These are phyloP conservation scores for Pleurotus sapidus DNA, from an alignment of 768 basidiomycete species.

Conservation along the genomic window DNA sequence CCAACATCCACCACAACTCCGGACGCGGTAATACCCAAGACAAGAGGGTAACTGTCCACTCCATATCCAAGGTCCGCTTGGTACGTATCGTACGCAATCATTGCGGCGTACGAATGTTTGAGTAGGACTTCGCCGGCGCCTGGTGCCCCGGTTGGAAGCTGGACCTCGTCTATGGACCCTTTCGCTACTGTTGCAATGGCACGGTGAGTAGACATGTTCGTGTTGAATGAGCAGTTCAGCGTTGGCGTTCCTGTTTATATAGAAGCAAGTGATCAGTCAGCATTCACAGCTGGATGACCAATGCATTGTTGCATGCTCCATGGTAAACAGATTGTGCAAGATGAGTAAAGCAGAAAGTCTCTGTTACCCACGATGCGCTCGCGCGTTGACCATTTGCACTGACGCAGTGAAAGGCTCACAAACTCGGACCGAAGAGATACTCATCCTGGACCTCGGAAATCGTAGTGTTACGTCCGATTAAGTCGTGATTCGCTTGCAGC, in stretches of 20 bases:
- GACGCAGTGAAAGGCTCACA: too few relatives aligned
- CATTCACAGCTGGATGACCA: too few relatives aligned
- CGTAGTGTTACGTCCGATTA: too few relatives aligned
- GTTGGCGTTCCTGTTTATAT: not conserved
- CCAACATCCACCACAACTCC: conserved; percentile 34
- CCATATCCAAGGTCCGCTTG: conserved; percentile 27
- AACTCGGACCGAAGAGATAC: too few relatives aligned
- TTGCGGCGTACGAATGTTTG: conserved; percentile 32
- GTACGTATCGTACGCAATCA: conserved; percentile 32
- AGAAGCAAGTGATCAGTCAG: not conserved
- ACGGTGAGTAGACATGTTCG: not conserved
- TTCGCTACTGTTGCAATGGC: conserved; percentile 4
- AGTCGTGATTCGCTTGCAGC: too few relatives aligned
- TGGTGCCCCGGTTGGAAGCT: conserved; percentile 27
- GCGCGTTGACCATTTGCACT: too few relatives aligned
- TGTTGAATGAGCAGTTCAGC: not conserved
- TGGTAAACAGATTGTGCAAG: too few relatives aligned
- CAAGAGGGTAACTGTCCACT: conserved; percentile 25
- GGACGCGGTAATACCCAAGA: conserved; percentile 32
- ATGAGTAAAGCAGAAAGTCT: too few relatives aligned
- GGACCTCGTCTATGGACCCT: conserved; percentile 14
- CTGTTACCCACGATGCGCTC: too few relatives aligned
- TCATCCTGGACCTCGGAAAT: too few relatives aligned
- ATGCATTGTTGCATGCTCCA: too few relatives aligned
- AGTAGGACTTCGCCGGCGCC: conserved; percentile 30